Base-by-base conservation (phyloP, 352 stramenopile genomes). In the Globisporangium middletonii region DNA sequence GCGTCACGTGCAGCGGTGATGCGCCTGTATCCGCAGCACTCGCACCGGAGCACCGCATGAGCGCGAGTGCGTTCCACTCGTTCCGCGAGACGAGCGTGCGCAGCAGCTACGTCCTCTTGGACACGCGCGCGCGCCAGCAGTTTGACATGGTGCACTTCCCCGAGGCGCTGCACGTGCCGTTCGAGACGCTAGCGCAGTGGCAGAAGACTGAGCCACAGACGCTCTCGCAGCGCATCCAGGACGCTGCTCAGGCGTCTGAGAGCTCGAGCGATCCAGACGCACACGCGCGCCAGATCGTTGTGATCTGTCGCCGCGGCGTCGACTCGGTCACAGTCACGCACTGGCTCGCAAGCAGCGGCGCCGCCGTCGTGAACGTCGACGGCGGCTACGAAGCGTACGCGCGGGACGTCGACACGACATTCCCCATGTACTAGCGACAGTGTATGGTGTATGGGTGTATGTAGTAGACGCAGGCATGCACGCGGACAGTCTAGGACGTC, bases 251-350 rank as follows among this genome's bases (percentile, higher is more conserved):
- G 5, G 26, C 45, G 16, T 27, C 52, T 1, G 11, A 5, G 13
- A 4, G 15, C n/a, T 13, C 49, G 26, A 35, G 9, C 2, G 16
- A 53, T 16, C 13, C 4, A 11, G 47, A 43, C 19, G 38, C 50
- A 15, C 23, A 56, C 6, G 23, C 33, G 23, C 44, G 19, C 4
- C 41, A 42, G 9, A 47, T 63, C n/a, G 56, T 85, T 42, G 83
- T 94, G 33, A 88, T 94, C 42, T 94, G 85, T 50, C 77, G 83
- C n/a, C 83, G 85, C 33, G 85, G 85, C 8, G 65, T 93, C 6
- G 83, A 92, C 53, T 94, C 83, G 9, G 65, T 83, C 4, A 65
- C 64, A 8, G 77, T 79, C 15, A 83, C 81, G 12, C 53, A 68
- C 44, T 87, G 78, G 76, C 56, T 94, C n/a, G 11, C 88, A 12